Conservation (phyloP, 345 rosid species). For the Citrus reticulata region DNA sequence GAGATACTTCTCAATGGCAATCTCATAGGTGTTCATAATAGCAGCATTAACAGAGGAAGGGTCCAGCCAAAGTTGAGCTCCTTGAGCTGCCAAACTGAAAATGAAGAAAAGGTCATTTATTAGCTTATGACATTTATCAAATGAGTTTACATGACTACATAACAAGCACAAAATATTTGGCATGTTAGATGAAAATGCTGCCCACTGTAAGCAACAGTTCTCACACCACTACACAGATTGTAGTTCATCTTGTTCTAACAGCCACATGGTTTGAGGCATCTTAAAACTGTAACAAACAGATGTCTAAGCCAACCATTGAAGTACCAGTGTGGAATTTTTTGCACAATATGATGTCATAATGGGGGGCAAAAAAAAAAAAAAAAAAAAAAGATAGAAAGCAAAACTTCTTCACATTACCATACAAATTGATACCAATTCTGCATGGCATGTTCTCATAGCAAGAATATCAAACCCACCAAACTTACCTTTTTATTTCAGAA, state of each 20-base stretch:
- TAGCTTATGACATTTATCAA: slow-evolving; percentile 4
- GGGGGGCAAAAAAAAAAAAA: background rate
- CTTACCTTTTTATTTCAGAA: slow-evolving; percentile 70
- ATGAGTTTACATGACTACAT: background rate
- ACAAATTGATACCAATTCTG: background rate
- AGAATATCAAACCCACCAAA: background rate
- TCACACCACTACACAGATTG: background rate
- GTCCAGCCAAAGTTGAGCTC: slow-evolving; percentile 80
- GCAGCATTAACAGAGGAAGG: slow-evolving; percentile 81
- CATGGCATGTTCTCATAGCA: background rate
- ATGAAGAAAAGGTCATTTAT: slow-evolving; percentile 6
- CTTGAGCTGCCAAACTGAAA: slow-evolving; percentile 69
- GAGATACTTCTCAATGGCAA: slow-evolving; percentile 49
- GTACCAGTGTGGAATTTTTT: background rate
- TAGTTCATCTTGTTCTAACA: background rate
- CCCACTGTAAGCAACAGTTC: background rate
- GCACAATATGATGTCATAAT: background rate
- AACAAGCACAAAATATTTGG: background rate
- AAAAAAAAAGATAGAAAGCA: background rate
- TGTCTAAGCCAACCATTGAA: background rate
- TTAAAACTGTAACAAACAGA: background rate
- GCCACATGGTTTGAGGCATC: background rate
- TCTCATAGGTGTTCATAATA: slow-evolving; percentile 62
- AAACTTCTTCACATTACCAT: slow-evolving; percentile 1
- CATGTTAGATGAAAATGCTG: background rate